phyloP scores from a whole-genome alignment of 352 stramenopile genomes.

The Saprolegnia parasitica region DNA sequence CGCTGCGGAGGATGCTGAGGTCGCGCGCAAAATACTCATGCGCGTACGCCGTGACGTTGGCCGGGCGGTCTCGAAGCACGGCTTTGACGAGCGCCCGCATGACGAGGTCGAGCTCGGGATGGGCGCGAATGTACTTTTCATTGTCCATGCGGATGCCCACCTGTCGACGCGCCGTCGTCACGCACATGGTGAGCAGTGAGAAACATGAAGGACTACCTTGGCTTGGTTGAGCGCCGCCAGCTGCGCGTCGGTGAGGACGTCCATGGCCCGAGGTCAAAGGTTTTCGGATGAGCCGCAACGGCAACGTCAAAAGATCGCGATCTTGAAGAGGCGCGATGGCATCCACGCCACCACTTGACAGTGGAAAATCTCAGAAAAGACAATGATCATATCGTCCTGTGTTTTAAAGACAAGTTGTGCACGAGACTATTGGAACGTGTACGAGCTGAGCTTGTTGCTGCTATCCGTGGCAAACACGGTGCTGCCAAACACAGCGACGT shows the following conservation, averaged over 20 bases:
- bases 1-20: conserved; percentile 31
- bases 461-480: too few relatives aligned
- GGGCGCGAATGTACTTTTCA: conserved; percentile 65
- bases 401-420: too few relatives aligned
- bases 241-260: conserved; percentile 59
- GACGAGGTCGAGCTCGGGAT: conserved; percentile 52
- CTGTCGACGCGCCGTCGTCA: conserved; percentile 31
- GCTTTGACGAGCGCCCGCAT: conserved; percentile 53
- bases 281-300: neutral
- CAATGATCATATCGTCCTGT: too few relatives aligned
- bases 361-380: too few relatives aligned
- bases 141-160: conserved; percentile 78
- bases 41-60: conserved; percentile 47
- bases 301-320: neutral
- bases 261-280: neutral
- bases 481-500: too few relatives aligned
- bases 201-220: conserved; percentile 37
- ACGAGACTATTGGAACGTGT: too few relatives aligned
- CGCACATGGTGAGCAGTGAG: too few relatives aligned
- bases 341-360: neutral
- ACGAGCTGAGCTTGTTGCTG: too few relatives aligned
- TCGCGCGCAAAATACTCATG: conserved; percentile 55
- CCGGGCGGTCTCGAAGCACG: conserved; percentile 51
- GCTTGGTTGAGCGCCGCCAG: conserved; percentile 60
- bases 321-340: neutral